Evolutionary conservation across 495 filamentous ascomycete species (phyloP).

Genomic region (Cenococcum geophilum): DNA sequence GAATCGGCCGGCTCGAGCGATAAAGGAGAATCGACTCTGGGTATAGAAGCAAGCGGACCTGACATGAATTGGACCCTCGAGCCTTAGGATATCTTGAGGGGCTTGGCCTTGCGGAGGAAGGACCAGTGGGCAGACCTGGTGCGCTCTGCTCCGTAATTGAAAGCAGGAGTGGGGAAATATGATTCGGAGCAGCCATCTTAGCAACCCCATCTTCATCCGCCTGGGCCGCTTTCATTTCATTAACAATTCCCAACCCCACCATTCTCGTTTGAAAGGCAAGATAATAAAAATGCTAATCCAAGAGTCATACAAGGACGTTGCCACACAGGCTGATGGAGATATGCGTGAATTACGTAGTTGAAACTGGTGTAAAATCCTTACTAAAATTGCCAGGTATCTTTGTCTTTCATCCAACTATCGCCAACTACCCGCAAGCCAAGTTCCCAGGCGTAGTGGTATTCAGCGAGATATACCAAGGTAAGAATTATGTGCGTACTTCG

Average conservation of each 20-base stretch:
- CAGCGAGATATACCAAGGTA: slow-evolving; percentile 95
- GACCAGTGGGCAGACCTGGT: too few species aligned
- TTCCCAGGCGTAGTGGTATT: slow-evolving; percentile 91
- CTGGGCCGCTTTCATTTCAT: background rate
- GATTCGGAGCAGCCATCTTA: too few species aligned
- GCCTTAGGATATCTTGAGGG: too few species aligned
- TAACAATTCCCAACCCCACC: background rate
- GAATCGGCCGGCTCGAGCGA: too few species aligned
- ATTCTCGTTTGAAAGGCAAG: background rate
- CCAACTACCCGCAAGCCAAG: slow-evolving; percentile 76
- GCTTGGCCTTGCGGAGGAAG: too few species aligned
- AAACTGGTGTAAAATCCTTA: background rate
- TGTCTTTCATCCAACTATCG: slow-evolving; percentile 78
- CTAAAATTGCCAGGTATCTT: slow-evolving; percentile 62
- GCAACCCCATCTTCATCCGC: too few species aligned
- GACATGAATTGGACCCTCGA: too few species aligned
- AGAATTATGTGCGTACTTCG: background rate
- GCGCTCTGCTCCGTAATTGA: too few species aligned
- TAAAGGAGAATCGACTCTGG: too few species aligned
- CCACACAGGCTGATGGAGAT: slow-evolving; percentile 55
- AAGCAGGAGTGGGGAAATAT: too few species aligned
- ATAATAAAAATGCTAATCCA: slow-evolving; percentile 55
- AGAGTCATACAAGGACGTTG: slow-evolving; percentile 60
- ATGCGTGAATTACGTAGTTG: slow-evolving; percentile 49
- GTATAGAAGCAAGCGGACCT: too few species aligned